phyloP scores from a whole-genome alignment of 345 rosid species.

The Reutealis trisperma region DNA sequence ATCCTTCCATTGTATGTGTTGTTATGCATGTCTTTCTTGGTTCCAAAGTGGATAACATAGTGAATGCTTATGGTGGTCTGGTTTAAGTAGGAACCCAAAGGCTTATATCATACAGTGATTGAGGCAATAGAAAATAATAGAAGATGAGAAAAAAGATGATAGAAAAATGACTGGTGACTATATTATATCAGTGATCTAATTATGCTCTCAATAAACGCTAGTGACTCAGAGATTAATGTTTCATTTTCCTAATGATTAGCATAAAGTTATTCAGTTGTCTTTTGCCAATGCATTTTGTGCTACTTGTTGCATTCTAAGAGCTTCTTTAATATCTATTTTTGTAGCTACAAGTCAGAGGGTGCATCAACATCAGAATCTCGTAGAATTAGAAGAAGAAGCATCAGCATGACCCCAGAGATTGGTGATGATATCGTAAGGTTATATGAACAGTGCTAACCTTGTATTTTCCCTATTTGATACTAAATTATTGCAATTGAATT shows the following conservation, averaged over 20 bases:
- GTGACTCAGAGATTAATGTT: not conserved
- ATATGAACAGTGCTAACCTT: not conserved
- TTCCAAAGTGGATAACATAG: not conserved
- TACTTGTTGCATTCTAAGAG: not conserved
- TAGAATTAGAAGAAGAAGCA: slow-evolving; percentile 94
- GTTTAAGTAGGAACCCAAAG: not conserved
- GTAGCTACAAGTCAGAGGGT: slow-evolving; percentile 76
- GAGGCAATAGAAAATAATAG: not conserved
- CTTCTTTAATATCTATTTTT: slow-evolving; percentile 18
- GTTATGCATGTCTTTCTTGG: not conserved
- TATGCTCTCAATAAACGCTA: not conserved
- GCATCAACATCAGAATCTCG: slow-evolving; percentile 73
- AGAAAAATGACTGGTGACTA: not conserved
- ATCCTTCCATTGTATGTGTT: not conserved
- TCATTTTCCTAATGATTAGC: not conserved
- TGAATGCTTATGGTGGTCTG: not conserved
- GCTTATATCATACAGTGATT: not conserved
- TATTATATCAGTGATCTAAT: not conserved
- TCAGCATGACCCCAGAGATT: slow-evolving; percentile 96
- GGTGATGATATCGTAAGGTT: slow-evolving; percentile 99
- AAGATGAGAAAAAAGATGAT: not conserved
- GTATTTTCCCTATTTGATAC: not conserved
- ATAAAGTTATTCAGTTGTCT: not conserved
- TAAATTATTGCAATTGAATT: not conserved
- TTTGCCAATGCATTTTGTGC: not conserved